These are phyloP conservation scores for Ocimum tenuiflorum DNA, from an alignment of 257 asterid genomes.

Conservation along the genomic window DNA sequence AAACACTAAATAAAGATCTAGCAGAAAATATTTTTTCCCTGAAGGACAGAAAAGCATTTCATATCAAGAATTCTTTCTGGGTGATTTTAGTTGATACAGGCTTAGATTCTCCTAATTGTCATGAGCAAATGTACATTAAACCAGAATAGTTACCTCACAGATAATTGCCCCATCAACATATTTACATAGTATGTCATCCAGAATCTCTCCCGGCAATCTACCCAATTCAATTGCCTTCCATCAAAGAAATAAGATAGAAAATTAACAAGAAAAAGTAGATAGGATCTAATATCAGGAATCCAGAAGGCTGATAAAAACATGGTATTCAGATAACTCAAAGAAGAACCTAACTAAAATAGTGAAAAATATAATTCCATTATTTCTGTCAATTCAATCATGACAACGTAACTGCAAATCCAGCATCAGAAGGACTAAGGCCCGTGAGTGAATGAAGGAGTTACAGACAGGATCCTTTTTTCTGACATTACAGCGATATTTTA, in stretches of 20 bases:
- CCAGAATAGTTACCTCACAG: slow-evolving; percentile 63
- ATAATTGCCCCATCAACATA: slow-evolving; percentile 63
- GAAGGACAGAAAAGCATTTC: neutral
- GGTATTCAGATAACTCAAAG: neutral
- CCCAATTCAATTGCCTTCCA: slow-evolving; percentile 93
- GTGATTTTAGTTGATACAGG: slow-evolving; percentile 4
- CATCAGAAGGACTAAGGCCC: neutral
- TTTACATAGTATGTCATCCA: slow-evolving; percentile 88
- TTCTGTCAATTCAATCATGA: neutral
- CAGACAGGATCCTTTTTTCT: neutral
- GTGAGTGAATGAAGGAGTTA: neutral
- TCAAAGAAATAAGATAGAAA: too few species aligned
- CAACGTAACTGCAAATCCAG: neutral
- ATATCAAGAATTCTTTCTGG: slow-evolving; percentile 1
- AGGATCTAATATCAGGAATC: neutral
- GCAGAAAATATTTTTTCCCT: neutral
- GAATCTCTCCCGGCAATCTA: slow-evolving; percentile 75
- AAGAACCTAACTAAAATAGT: neutral
- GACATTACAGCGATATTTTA: neutral
- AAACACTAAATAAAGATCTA: neutral
- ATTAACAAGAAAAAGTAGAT: neutral
- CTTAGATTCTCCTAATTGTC: neutral
- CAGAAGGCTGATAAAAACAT: neutral
- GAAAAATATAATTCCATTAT: neutral
- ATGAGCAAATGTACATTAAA: neutral